These are phyloP conservation scores for Knoxia roxburghii DNA, from an alignment of 257 asterid genomes.

Conservation along the genomic window DNA sequence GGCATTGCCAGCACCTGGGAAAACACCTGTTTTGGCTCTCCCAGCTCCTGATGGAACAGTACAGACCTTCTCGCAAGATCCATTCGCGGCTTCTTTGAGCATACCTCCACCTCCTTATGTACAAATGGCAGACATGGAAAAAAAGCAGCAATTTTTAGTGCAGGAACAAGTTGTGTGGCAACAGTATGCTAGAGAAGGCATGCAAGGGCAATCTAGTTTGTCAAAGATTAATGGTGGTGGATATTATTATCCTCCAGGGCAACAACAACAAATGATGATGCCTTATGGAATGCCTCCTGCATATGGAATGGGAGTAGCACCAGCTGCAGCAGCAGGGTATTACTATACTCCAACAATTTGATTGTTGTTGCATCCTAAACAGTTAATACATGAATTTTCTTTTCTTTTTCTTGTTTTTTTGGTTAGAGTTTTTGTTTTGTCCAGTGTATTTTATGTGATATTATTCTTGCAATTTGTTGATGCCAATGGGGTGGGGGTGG, in stretches of 20 bases:
- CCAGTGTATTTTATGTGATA: constrained; percentile 36
- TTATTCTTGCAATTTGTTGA: constrained; percentile 31
- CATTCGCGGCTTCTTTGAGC: constrained; percentile 67
- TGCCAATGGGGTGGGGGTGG: constrained; percentile 33
- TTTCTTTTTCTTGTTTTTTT: constrained; percentile 8
- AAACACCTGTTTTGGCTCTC: constrained; percentile 63
- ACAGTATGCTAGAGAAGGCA: constrained; percentile 62
- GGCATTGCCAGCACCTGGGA: constrained; percentile 63
- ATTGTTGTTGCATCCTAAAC: constrained; percentile 7
- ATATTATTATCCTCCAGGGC: constrained; percentile 43
- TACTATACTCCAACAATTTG: constrained; percentile 50
- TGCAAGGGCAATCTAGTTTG: constrained; percentile 77
- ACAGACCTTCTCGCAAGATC: constrained; percentile 61
- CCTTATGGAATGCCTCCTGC: constrained; percentile 72
- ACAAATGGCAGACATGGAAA: constrained; percentile 84
- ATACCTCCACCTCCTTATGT: constrained; percentile 76
- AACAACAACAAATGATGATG: constrained; percentile 33
- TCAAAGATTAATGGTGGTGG: constrained; percentile 58
- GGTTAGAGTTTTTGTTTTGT: constrained; percentile 11
- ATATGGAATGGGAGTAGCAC: constrained; percentile 48
- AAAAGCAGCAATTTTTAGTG: constrained; percentile 61
- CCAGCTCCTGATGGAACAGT: constrained; percentile 80
- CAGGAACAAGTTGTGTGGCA: constrained; percentile 88
- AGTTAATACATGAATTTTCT: constrained; percentile 24
- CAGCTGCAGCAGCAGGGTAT: constrained; percentile 43